Base-by-base conservation (phyloP, 257 asterid genomes). In the Solanum arcanum region DNA sequence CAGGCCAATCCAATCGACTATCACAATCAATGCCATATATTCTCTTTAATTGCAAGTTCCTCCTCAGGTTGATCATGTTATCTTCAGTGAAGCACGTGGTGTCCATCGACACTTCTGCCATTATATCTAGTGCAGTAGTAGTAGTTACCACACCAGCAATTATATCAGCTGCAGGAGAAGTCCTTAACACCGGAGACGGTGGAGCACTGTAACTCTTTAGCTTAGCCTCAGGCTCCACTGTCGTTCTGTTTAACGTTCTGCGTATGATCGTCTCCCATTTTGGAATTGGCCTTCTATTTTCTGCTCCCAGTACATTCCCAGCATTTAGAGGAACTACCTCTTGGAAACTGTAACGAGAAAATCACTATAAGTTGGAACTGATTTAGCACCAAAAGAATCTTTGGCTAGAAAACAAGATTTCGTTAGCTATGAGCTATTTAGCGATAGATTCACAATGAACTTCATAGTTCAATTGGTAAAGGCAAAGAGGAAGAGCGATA, bases 131-230 rank as follows among this genome's bases (percentile, higher is more conserved):
- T n/a, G 89, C 86, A 86, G 94, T 73, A 64, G 92, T 46, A 75
- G 89, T 93, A 35, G 29, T 81, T 88, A 90, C 99, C 41, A 93
- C 97, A 89, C 80, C 98, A 47, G 94, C 90, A 41, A 90, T 89
- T 59, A 92, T 92, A 89, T 97, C 96, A 83, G 93, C 98, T 37
- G 91, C 72, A 60, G 94, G 94, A 88, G 91, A 93, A 87, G 96
- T 95, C 90, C 86, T 94, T 81, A 98, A 91, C 21, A 92, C 96
- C 2, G 99, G 99, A 89, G 98, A 91, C 56, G 98, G 90, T 86
- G 98, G 98, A 86, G 95, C 93, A 78, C 98, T 97, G 90, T 86
- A 94, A 95, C 97, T 92, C 91, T 94, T 95, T 64, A 94, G 92
- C 89, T 89, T 94, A 5, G 90, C 92, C 21, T 20, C 86, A 7